Evolutionary conservation across 2,329 filamentous ascomycete genomes (phyloP).

Genomic region (Endothia cerciana): DNA sequence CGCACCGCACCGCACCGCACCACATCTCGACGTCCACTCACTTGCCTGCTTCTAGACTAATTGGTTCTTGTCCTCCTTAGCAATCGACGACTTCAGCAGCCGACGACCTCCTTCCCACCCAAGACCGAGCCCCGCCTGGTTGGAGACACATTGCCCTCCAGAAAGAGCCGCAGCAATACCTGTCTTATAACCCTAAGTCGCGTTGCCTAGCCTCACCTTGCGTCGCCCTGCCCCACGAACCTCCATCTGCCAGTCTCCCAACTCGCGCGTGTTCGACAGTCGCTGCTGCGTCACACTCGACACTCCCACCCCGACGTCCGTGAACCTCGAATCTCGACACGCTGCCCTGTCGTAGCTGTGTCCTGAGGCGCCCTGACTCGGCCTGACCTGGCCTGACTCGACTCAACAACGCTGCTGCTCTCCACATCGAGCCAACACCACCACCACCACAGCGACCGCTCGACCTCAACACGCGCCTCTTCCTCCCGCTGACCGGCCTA

Average conservation of each 20-base stretch:
- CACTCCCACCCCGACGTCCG: background rate
- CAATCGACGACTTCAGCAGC: no score
- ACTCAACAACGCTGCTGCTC: background rate
- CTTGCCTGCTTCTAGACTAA: background rate
- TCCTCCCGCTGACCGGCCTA: background rate
- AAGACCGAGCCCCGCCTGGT: no score
- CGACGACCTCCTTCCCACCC: no score
- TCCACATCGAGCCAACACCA: background rate
- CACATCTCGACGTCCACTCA: background rate
- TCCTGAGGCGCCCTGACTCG: constrained; percentile 4
- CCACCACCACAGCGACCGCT: background rate
- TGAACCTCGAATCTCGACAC: background rate
- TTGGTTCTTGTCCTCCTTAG: no score
- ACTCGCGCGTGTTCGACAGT: background rate
- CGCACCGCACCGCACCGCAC: no score
- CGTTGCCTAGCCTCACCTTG: no score
- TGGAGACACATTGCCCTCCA: no score
- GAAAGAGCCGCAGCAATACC: no score
- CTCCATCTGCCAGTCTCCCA: background rate
- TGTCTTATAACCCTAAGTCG: no score
- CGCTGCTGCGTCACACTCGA: background rate
- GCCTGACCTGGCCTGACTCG: background rate
- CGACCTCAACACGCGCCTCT: background rate
- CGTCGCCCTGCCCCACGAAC: background rate
- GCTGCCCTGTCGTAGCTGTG: background rate